These are phyloP conservation scores for Termitomyces sp. DNA, from an alignment of 768 basidiomycete genomes.

Conservation along the genomic window DNA sequence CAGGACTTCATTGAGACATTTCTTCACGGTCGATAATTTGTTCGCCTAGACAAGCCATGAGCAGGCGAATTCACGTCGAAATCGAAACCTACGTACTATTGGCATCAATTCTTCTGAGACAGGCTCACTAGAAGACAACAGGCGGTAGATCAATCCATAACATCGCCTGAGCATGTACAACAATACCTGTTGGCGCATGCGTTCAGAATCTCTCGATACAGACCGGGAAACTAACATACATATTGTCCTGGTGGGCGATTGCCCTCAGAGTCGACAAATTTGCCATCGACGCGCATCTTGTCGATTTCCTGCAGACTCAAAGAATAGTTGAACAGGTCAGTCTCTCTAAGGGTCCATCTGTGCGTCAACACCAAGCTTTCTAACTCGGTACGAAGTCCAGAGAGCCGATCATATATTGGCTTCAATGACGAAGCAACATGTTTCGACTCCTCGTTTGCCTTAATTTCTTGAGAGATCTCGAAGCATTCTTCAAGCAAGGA, in stretches of 20 bases:
- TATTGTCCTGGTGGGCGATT: conserved; percentile 93
- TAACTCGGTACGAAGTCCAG: conserved; percentile 80
- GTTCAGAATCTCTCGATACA: not conserved
- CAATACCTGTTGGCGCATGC: conserved; percentile 57
- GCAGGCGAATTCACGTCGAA: not conserved
- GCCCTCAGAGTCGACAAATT: conserved; percentile 93
- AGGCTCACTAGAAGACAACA: conserved; percentile 93
- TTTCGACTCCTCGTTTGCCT: conserved; percentile 86
- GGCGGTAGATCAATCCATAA: conserved; percentile 91
- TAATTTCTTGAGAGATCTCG: conserved; percentile 93
- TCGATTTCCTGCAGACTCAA: conserved; percentile 94
- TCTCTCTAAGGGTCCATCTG: conserved; percentile 95
- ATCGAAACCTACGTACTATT: conserved; percentile 46
- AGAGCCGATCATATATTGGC: conserved; percentile 90
- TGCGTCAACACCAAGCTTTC: conserved; percentile 93
- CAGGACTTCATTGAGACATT: conserved; percentile 92
- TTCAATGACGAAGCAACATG: conserved; percentile 83
- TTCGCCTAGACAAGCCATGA: conserved; percentile 62
- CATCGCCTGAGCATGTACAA: conserved; percentile 92
- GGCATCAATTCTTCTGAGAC: conserved; percentile 99
- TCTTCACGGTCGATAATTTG: conserved; percentile 94
- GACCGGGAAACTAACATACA: conserved; percentile 64
- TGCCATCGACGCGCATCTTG: conserved; percentile 94
- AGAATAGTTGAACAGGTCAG: conserved; percentile 91
- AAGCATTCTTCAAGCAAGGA: conserved; percentile 96